Evolutionary conservation across 1,284 basidiomycete species (phyloP), one percentile per base, ranked within the genome.

Genomic region (Rhodotorula sp.): DNA sequence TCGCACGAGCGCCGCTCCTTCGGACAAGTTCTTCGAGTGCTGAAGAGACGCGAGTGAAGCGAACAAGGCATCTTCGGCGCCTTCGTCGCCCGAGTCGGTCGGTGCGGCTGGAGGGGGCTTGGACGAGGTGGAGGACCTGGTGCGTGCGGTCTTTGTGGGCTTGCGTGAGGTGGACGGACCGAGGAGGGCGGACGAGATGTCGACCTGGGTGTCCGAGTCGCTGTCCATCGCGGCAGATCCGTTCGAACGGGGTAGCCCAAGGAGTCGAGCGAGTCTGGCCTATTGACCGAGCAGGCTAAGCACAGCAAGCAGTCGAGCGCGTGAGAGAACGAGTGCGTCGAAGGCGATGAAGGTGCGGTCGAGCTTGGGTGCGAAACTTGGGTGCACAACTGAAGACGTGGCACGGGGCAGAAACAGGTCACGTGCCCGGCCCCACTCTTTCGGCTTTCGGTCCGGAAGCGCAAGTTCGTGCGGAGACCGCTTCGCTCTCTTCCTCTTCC

Each of bases 11-110:
- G 72, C 76, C n/a, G 65, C 67, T 11, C 72, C 73, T 59, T 77
- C 74, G 9, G 64, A 48, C n/a, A 77, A 59, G 70, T 77, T 77
- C 26, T 70, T 62, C 48, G 74, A 68, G 59, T 68, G 68, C 64
- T 74, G 70, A 24, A 75, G 65, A 20, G 58, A 48, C 7, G 69
- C 48, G 37, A 75, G 70, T 10, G 61, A 64, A 18, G 62, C 66
- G 46, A 71, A 71, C 22, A 75, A 53, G 31, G 65, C 67, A 30
- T 74, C 69, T 52, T 75, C 73, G n/a, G 69, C 73, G 6, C 64
- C 71, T 31, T 62, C 65, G 18, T 54, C 48, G 18, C 15, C 53
- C 26, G 26, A 16, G 47, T 34, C 15, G 34, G 51, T 22, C 15
- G 9, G 18, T 4, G 28, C n/a, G 6, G 47, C 10, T 22, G 20